Evolutionary conservation across 495 filamentous ascomycete genomes (phyloP), one percentile per base, ranked within the genome.

Genomic region (Tuber magnatum): DNA sequence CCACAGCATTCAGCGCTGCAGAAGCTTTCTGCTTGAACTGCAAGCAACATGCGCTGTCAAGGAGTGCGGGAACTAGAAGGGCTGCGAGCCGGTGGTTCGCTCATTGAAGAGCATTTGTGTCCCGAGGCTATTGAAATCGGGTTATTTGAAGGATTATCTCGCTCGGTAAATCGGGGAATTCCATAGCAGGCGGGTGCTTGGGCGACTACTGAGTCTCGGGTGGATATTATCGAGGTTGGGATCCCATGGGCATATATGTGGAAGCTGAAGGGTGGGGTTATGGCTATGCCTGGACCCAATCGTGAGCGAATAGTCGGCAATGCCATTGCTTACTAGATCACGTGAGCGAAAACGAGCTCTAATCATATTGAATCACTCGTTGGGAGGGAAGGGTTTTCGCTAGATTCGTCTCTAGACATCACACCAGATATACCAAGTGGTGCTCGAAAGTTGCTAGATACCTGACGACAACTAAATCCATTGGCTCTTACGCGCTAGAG

Each of bases 61-160:
- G 56, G 10, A 81, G 76, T 32, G 32, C 48, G 10, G 73, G 76
- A 20, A 76, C 76, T 10, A 81, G 65, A 12, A 81, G 80, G 43
- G 32, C 70, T 35, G 68, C 70, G 48, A 76, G 68, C 32, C 71
- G 48, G n/a, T 76, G 80, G 72, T 75, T 77, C 61, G 74, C 75
- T 51, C 71, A 72, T 35, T 76, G 71, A 40, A 81, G 70, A 10
- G 46, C 35, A 41, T 73, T 75, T 40, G 81, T 69, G 28, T 38
- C 28, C 14, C 32, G 68, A 12, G 71, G 70, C 28, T 71, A 48
- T 42, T 81, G 76, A 44, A 73, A n/a, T 18, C 46, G 65, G 70
- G 79, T 74, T 38, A 81, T 81, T 65, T 72, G 68, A 65, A 56
- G 74, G 41, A 81, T 69, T 38, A 81, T 61, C 42, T 81, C 70